A percentile compares a stretch with the other conserved stretches of the same genome.
Conservation (phyloP, 176 grass and related monocot genomes). For the Leersia perrieri region DNA sequence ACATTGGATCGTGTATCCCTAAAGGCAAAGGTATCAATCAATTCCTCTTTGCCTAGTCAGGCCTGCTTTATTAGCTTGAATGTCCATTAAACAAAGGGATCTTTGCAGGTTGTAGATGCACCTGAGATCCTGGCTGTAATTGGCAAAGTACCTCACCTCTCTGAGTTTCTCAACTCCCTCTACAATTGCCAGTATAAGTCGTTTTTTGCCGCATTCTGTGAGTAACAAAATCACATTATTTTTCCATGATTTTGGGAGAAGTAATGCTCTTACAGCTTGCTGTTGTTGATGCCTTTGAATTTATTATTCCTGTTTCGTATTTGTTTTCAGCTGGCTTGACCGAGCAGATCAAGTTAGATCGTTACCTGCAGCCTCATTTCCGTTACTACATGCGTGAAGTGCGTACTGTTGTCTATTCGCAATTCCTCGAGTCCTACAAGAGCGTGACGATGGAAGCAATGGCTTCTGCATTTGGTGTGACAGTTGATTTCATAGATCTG, state of each 20-base stretch:
- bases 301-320: constrained; percentile 27
- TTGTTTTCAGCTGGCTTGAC: constrained; percentile 87
- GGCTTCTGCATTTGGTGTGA: constrained; percentile 90
- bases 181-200: constrained; percentile 97
- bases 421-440: constrained; percentile 97
- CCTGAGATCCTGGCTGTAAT: constrained; percentile 97
- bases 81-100: constrained; percentile 26
- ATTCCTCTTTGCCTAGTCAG: neutral
- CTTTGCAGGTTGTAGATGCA: constrained; percentile 80
- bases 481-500: constrained; percentile 93
- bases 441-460: constrained; percentile 99
- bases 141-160: constrained; percentile 86
- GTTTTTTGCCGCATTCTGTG: constrained; percentile 94
- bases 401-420: constrained; percentile 85
- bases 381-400: constrained; percentile 97
- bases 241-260: neutral
- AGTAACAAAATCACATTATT: constrained; percentile 40
- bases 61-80: constrained; percentile 19
- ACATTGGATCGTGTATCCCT: constrained; percentile 94
- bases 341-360: constrained; percentile 88
- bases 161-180: constrained; percentile 90
- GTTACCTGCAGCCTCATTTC: constrained; percentile 89
- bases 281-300: neutral
- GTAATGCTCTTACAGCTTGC: neutral
- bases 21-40: constrained; percentile 58